Percentiles rank a stretch among this genome's conserved stretches.
These are phyloP conservation scores for Kalmusia sp. DNA, from an alignment of 2,329 filamentous ascomycete genomes.

Conservation along the genomic window DNA sequence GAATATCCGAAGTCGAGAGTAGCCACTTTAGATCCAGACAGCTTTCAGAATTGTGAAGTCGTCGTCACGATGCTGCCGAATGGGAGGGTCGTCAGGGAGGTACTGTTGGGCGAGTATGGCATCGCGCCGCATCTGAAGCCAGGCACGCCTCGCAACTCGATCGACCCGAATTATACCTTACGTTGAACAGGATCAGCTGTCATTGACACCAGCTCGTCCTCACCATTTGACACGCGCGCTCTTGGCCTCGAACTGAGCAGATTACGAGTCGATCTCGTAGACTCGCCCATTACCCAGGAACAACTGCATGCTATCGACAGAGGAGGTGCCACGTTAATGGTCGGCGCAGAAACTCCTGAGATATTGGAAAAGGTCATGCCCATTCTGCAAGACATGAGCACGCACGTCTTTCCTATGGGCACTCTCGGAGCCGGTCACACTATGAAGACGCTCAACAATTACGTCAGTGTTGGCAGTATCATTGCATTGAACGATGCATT, in stretches of 20 bases:
- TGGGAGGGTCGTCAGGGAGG: slow-evolving; percentile 20
- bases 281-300: slow-evolving; percentile 47
- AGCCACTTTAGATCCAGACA: slow-evolving; percentile 17
- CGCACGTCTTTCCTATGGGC: slow-evolving; percentile 46
- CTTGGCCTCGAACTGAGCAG: slow-evolving; percentile 40
- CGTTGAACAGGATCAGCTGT: slow-evolving; percentile 33
- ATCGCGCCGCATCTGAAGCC: slow-evolving; percentile 24
- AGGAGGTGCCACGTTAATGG: slow-evolving; percentile 45
- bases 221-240: slow-evolving; percentile 43
- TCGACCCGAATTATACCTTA: slow-evolving; percentile 1
- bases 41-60: slow-evolving; percentile 25
- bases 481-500: slow-evolving; percentile 41
- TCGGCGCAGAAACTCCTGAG: slow-evolving; percentile 32
- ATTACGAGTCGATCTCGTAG: slow-evolving; percentile 40
- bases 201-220: slow-evolving; percentile 45
- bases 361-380: slow-evolving; percentile 41
- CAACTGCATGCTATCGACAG: slow-evolving; percentile 45
- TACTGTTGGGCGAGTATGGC: slow-evolving; percentile 20
- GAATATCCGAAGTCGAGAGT: slow-evolving; percentile 23
- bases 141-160: slow-evolving; percentile 13
- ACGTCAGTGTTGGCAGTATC: slow-evolving; percentile 44
- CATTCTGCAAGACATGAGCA: slow-evolving; percentile 42
- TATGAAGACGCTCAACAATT: slow-evolving; percentile 49
- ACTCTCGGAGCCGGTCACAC: slow-evolving; percentile 43
- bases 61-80: slow-evolving; percentile 31